These are phyloP conservation scores for Nymphaea colorata DNA, from an alignment of 164 flowering plant genomes.

Conservation along the genomic window DNA sequence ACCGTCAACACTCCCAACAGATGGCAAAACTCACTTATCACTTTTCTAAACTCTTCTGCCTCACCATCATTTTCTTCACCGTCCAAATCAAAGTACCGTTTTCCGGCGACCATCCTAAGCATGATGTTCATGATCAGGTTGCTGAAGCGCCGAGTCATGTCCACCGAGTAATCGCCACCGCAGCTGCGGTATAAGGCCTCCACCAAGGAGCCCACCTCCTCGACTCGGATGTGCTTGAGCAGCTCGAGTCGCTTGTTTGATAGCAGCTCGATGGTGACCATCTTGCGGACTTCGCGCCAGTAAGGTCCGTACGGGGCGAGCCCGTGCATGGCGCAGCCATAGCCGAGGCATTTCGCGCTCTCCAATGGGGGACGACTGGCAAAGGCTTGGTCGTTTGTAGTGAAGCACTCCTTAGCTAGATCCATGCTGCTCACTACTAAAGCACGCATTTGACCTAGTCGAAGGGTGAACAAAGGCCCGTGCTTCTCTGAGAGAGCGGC, in stretches of 20 bases:
- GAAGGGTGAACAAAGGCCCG: slow-evolving; percentile 23
- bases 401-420: slow-evolving; percentile 30
- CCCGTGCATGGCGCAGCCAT: slow-evolving; percentile 24
- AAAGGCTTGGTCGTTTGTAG: slow-evolving; percentile 20
- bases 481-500: slow-evolving; percentile 24
- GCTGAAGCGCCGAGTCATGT: slow-evolving; percentile 23
- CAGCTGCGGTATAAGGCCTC: slow-evolving; percentile 15
- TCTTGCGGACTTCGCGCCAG: slow-evolving; percentile 38
- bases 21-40: no score
- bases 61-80: no score
- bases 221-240: slow-evolving; percentile 15
- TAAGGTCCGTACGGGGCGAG: slow-evolving; percentile 35
- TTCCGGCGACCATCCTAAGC: slow-evolving; percentile 25
- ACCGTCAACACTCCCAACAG: no score
- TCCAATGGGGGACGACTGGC: slow-evolving; percentile 14
- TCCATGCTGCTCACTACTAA: slow-evolving; percentile 28
- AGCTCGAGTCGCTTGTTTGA: slow-evolving; percentile 25
- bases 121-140: slow-evolving; percentile 17
- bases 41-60: no score
- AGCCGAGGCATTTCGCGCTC: slow-evolving; percentile 12
- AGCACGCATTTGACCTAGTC: slow-evolving; percentile 19
- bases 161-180: slow-evolving; percentile 11
- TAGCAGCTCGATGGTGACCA: slow-evolving; percentile 23
- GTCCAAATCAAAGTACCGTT: slow-evolving; percentile 9
- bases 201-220: slow-evolving; percentile 12